Percentiles rank a stretch among this genome's conserved stretches.
These are phyloP conservation scores for Eremochloa ophiuroides DNA, from an alignment of 176 grass and related monocot species.

Conservation along the genomic window DNA sequence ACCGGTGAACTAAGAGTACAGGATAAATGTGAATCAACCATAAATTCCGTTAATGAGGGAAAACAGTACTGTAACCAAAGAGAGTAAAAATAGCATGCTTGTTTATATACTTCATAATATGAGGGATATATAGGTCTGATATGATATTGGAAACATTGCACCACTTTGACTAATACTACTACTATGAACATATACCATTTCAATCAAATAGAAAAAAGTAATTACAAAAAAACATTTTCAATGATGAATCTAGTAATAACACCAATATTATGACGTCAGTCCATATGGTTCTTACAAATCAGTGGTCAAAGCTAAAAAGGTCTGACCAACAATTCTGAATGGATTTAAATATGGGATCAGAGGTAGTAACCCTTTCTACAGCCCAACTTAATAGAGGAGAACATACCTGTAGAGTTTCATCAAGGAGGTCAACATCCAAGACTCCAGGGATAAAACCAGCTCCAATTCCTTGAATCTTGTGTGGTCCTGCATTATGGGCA, in stretches of 20 bases:
- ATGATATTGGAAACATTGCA: neutral
- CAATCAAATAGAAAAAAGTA: neutral
- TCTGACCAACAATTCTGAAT: neutral
- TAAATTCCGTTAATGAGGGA: neutral
- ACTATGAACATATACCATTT: neutral
- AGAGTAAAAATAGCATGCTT: neutral
- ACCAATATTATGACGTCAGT: neutral
- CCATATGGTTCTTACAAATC: neutral
- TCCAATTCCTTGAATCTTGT: conserved; percentile 96
- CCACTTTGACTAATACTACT: neutral
- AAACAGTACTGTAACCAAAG: neutral
- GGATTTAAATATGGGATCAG: neutral
- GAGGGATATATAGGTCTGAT: neutral
- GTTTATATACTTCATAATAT: neutral
- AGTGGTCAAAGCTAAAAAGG: neutral
- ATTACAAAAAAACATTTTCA: neutral
- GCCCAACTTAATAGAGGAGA: neutral
- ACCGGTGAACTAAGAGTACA: neutral
- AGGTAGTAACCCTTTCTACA: neutral
- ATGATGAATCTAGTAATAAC: neutral
- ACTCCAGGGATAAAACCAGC: conserved; percentile 88
- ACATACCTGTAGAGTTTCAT: conserved; percentile 68
- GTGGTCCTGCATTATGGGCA: conserved; percentile 51
- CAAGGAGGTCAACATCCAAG: conserved; percentile 59
- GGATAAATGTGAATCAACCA: neutral